Evolutionary conservation across 1,284 basidiomycete genomes (phyloP), one percentile per base, ranked within the genome.

Genomic region (Phlebopus sp.): DNA sequence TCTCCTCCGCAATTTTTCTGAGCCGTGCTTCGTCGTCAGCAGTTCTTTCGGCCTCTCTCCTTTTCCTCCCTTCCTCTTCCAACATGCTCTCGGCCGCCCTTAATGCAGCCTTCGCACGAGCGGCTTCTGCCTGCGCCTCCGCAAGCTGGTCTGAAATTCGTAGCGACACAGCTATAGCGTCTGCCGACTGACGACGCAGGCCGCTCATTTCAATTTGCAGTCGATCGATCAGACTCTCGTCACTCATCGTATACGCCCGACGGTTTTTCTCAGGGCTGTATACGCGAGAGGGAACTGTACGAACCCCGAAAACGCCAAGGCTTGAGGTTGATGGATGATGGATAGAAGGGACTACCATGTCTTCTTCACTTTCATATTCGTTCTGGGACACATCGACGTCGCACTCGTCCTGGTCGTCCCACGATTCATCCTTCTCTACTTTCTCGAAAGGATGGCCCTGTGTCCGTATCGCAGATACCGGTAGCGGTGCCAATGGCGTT

Each of bases 61-160:
- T 69, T 50, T 78, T 74, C 51, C 71, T 67, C 7, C 68, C 67
- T 62, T 88, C 86, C 35, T 79, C 77, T 56, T 84, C 79, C 49
- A 86, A 56, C 63, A 78, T 69, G 42, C 68, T 70, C 59, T 87
- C 82, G 19, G 76, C 67, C 29, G 71, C 68, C 58, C 74, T 73
- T 27, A 86, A 62, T 25, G 75, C 71, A 32, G 78, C 70, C 58
- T 76, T 76, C 25, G 75, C 70, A 44, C 78, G 70, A 42, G 77
- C 71, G 2, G 73, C 71, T 54, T 86, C 84, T 30, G 78, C 69
- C 55, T 84, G 78, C 4, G 76, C 79, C 51, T 81, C 76, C 7
- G 76, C 71, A 13, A 88, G 72, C 58, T 86, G 81, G 55, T 84
- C 82, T 15, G 82, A 76, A 55, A 88, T 71, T 49, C 78, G 72